Evolutionary conservation across 768 basidiomycete genomes (phyloP).

Genomic region (Leccinum disarticulatum): DNA sequence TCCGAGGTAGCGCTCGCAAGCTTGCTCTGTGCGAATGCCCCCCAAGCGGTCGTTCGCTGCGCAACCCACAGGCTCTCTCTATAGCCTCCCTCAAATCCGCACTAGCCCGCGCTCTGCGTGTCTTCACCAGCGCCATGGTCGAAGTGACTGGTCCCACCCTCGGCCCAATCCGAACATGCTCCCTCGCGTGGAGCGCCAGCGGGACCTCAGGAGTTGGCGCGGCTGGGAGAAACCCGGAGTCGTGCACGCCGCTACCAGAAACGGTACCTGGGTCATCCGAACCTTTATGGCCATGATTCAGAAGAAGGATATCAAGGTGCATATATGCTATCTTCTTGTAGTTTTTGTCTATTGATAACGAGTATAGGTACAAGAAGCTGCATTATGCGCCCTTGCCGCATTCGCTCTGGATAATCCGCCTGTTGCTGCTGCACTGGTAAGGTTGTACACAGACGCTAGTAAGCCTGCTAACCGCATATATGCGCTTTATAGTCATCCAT

Average conservation of each 20-base stretch:
- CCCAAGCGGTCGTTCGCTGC: conserved; percentile 61
- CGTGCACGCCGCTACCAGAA: conserved; percentile 38
- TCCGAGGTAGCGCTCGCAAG: conserved; percentile 59
- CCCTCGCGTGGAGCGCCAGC: conserved; percentile 53
- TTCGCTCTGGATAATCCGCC: conserved; percentile 60
- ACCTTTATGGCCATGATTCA: conserved; percentile 48
- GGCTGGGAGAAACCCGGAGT: conserved; percentile 72
- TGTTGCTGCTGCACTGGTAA: conserved; percentile 51
- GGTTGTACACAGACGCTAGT: conserved; percentile 42
- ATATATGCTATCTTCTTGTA: not conserved
- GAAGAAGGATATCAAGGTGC: conserved; percentile 56
- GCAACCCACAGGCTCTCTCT: conserved; percentile 38
- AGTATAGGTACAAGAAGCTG: conserved; percentile 63
- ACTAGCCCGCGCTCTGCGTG: conserved; percentile 61
- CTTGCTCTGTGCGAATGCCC: conserved; percentile 57
- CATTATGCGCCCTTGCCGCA: conserved; percentile 60
- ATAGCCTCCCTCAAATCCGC: conserved; percentile 49
- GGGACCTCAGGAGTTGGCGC: conserved; percentile 56
- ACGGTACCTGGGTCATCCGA: conserved; percentile 61
- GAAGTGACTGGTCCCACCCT: conserved; percentile 69
- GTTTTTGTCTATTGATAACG: not conserved
- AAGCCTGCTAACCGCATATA: conserved; percentile 23
- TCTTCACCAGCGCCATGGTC: conserved; percentile 57
- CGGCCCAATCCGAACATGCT: conserved; percentile 58
- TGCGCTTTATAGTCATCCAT: conserved; percentile 8